phyloP scores from a whole-genome alignment of 2,329 filamentous ascomycete species.

The Nemania diffusa region DNA sequence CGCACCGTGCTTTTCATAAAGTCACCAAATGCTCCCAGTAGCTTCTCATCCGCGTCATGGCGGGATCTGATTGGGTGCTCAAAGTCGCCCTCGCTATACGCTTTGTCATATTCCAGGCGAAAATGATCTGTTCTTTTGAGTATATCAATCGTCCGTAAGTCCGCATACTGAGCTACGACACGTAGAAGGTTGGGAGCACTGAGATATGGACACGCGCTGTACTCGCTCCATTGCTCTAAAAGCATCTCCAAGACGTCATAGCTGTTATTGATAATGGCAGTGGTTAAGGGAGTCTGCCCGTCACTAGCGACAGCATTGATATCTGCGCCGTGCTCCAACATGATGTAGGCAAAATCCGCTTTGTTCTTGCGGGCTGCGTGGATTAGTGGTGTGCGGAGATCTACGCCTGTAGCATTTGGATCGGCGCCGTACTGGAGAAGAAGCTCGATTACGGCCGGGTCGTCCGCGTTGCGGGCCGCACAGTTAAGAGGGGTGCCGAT shows the following conservation, averaged over 20 bases:
- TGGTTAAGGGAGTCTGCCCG: slow-evolving; percentile 9
- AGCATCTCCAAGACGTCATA: slow-evolving; percentile 2
- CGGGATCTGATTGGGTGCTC: neutral
- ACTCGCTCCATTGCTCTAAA: neutral
- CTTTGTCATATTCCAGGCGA: neutral
- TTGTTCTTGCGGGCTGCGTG: slow-evolving; percentile 8
- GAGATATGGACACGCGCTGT: neutral
- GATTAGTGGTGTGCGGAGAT: neutral
- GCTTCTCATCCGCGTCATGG: slow-evolving; percentile 9
- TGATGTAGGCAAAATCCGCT: neutral
- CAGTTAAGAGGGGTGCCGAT: neutral
- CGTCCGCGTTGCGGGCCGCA: neutral
- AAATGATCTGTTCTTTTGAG: slow-evolving; percentile 1
- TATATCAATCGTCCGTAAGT: neutral
- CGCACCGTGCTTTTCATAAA: neutral
- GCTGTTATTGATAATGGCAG: slow-evolving; percentile 14
- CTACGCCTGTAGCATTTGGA: neutral
- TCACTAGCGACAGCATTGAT: neutral
- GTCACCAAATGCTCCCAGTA: neutral
- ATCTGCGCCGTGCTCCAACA: neutral
- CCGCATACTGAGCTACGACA: slow-evolving; percentile 7
- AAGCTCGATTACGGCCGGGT: neutral
- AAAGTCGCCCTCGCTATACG: neutral
- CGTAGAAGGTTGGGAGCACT: neutral
- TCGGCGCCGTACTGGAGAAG: slow-evolving; percentile 5